phyloP scores from a whole-genome alignment of 2,329 filamentous ascomycete species.

The Aspergillus flavus region DNA sequence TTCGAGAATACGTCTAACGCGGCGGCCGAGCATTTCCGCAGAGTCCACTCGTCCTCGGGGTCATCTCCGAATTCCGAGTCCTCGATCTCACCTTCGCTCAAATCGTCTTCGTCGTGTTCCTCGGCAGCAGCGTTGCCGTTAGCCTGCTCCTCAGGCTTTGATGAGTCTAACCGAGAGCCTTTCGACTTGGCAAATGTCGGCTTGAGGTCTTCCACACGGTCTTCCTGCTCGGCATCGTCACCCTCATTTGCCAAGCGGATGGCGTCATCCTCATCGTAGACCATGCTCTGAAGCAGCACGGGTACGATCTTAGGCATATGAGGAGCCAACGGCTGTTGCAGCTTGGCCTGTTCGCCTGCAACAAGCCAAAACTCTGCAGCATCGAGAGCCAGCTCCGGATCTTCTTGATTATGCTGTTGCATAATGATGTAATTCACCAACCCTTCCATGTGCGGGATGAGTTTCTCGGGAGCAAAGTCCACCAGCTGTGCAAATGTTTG shows the following conservation, averaged over 20 bases:
- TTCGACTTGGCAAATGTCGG: constrained; percentile 82
- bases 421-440: constrained; percentile 90
- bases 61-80: constrained; percentile 73
- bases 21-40: constrained; percentile 95
- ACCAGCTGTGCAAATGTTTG: constrained; percentile 90
- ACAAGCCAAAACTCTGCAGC: constrained; percentile 98
- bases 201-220: constrained; percentile 86
- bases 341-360: constrained; percentile 80
- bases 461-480: constrained; percentile 85
- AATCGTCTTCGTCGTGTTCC: constrained; percentile 64
- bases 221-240: constrained; percentile 88
- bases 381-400: constrained; percentile 88
- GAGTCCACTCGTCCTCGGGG: constrained; percentile 90
- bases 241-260: constrained; percentile 79
- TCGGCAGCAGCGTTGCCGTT: constrained; percentile 52
- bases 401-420: constrained; percentile 79
- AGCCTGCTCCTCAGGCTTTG: constrained; percentile 42
- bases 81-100: constrained; percentile 84
- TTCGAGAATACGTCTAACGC: constrained; percentile 91
- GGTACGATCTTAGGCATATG: constrained; percentile 85
- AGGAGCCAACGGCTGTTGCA: constrained; percentile 75
- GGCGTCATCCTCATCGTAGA: constrained; percentile 94
- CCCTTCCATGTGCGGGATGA: constrained; percentile 82
- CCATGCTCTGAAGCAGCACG: constrained; percentile 89
- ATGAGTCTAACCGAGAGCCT: constrained; percentile 60